Conservation (phyloP, 371 early-diverging fungal species). For the Mortierella sp. region DNA sequence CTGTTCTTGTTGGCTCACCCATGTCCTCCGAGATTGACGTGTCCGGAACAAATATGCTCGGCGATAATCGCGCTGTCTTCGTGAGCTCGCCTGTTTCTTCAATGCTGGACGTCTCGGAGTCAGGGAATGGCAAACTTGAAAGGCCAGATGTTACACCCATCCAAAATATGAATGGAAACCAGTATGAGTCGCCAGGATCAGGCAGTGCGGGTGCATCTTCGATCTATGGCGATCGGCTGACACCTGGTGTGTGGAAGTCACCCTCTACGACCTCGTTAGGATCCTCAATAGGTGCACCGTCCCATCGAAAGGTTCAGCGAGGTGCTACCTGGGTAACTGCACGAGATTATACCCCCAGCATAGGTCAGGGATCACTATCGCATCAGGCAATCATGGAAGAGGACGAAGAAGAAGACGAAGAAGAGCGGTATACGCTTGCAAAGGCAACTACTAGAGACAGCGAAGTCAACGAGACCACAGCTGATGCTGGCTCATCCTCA, state of each 20-base stretch:
- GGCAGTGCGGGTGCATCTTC: background rate
- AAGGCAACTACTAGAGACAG: background rate
- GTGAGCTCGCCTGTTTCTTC: slow-evolving; percentile 38
- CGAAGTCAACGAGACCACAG: background rate
- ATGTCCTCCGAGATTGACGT: slow-evolving; percentile 22
- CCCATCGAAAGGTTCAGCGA: slow-evolving; percentile 13
- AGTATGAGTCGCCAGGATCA: no score
- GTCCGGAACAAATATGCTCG: slow-evolving; percentile 4
- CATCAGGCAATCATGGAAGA: slow-evolving; percentile 27
- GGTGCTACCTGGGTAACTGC: slow-evolving; percentile 42
- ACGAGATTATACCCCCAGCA: slow-evolving; percentile 28
- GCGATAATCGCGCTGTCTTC: slow-evolving; percentile 15
- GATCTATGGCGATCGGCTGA: slow-evolving; percentile 12
- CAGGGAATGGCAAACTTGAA: slow-evolving; percentile 4
- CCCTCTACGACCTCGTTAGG: slow-evolving; percentile 14
- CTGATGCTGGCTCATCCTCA: slow-evolving; percentile 5
- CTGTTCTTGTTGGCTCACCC: slow-evolving; percentile 40
- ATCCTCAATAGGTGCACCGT: slow-evolving; percentile 7
- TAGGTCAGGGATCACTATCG: slow-evolving; percentile 18
- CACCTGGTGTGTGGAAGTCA: slow-evolving; percentile 24
- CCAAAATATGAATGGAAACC: slow-evolving; percentile 11
- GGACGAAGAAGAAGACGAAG: slow-evolving; percentile 13
- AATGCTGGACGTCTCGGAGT: slow-evolving; percentile 9
- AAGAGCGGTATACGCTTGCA: slow-evolving; percentile 10
- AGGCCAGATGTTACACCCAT: slow-evolving; percentile 31